Percentiles rank a stretch among this genome's conserved stretches.
Evolutionary conservation across 2,329 filamentous ascomycete species (phyloP).

Genomic region (Colletotrichum siamense): DNA sequence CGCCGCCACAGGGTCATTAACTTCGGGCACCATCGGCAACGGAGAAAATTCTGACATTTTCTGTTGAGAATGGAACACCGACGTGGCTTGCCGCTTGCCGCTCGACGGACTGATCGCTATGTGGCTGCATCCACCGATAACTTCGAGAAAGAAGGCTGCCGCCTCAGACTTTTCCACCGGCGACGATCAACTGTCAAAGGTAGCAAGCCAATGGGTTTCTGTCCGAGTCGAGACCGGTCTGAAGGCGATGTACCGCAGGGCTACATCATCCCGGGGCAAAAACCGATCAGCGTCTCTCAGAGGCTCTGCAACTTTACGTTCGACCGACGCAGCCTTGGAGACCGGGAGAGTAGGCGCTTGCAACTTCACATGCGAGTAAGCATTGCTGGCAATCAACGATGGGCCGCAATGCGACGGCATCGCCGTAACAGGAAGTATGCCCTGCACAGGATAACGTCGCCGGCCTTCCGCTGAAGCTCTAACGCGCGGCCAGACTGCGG

Average conservation of each 20-base stretch:
- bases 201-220: not conserved
- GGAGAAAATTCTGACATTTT: not conserved
- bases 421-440: not conserved
- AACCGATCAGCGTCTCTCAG: not conserved
- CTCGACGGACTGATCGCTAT: not conserved
- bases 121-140: not conserved
- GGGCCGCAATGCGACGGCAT: not conserved
- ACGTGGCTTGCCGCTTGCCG: not conserved
- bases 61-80: slow-evolving; percentile 3
- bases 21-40: not conserved
- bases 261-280: not conserved
- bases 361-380: slow-evolving; percentile 1
- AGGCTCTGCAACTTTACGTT: not conserved
- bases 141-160: not conserved
- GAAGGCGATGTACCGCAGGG: not conserved
- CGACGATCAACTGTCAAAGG: not conserved
- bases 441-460: not conserved
- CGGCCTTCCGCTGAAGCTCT: slow-evolving; percentile 1
- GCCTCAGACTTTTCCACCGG: not conserved
- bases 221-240: slow-evolving; percentile 4
- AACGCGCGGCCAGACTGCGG: slow-evolving; percentile 1
- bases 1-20: not conserved
- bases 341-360: not conserved
- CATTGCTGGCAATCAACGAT: not conserved
- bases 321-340: not conserved